Conservation (phyloP, 2,329 filamentous ascomycete genomes). For the Claviceps digitariae region DNA sequence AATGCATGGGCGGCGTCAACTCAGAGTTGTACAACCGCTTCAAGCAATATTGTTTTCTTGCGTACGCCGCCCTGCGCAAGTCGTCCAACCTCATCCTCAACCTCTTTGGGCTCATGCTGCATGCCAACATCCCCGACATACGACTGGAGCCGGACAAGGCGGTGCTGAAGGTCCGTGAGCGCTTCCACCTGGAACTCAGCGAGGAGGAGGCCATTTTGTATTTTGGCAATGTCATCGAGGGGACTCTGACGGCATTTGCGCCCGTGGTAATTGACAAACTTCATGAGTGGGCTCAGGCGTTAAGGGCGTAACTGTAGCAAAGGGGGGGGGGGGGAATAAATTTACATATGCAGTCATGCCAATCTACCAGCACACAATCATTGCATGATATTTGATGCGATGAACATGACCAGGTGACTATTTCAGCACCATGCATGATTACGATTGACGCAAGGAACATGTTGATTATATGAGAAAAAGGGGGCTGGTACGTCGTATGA, state of each 20-base stretch:
- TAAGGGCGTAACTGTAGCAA: constrained; percentile 45
- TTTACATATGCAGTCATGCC: too few species aligned
- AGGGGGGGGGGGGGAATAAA: background rate
- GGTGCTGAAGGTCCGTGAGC: constrained; percentile 85
- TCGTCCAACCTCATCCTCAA: constrained; percentile 86
- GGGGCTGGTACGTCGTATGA: too few species aligned
- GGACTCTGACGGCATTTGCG: constrained; percentile 78
- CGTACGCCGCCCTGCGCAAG: constrained; percentile 83
- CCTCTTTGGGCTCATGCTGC: constrained; percentile 90
- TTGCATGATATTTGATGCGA: too few species aligned
- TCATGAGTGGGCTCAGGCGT: constrained; percentile 87
- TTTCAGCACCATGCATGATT: too few species aligned
- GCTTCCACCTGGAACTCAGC: constrained; percentile 80
- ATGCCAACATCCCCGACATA: constrained; percentile 94
- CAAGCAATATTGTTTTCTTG: constrained; percentile 91
- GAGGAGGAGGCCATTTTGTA: constrained; percentile 87
- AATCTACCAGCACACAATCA: too few species aligned
- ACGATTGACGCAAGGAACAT: too few species aligned
- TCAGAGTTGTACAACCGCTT: constrained; percentile 78
- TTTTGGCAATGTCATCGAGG: constrained; percentile 81
- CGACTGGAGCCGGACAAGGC: constrained; percentile 85
- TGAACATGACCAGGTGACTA: too few species aligned
- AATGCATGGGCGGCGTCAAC: constrained; percentile 82
- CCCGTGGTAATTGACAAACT: constrained; percentile 90
- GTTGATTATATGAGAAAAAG: too few species aligned